These are phyloP conservation scores for Adiantum capillusveneris DNA, from an alignment of 75 land plant genomes.

Conservation along the genomic window DNA sequence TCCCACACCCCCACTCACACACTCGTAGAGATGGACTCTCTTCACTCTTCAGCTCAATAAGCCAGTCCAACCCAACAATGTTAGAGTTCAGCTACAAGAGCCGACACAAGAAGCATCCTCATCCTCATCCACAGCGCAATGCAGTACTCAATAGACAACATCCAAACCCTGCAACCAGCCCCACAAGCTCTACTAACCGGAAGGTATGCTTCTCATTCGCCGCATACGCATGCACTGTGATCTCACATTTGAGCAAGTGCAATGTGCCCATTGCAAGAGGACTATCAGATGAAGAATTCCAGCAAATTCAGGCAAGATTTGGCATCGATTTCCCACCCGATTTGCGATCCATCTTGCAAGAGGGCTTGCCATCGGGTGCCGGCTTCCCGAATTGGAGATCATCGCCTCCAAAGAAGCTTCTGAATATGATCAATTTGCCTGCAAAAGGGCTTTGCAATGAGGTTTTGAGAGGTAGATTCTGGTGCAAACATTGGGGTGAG, in stretches of 20 bases:
- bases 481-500: slow-evolving; percentile 32
- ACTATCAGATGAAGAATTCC: slow-evolving; percentile 23
- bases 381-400: slow-evolving; percentile 39
- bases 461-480: slow-evolving; percentile 12
- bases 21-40: no score
- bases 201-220: slow-evolving; percentile 33
- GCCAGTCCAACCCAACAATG: no score
- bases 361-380: slow-evolving; percentile 23
- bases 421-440: slow-evolving; percentile 15
- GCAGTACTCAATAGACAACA: no score
- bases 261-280: slow-evolving; percentile 22
- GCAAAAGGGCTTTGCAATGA: slow-evolving; percentile 20
- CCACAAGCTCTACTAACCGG: slow-evolving; percentile 5
- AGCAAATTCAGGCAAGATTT: slow-evolving; percentile 13
- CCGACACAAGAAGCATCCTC: no score
- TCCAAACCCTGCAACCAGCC: no score
- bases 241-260: slow-evolving; percentile 16
- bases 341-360: slow-evolving; percentile 25
- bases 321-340: slow-evolving; percentile 29
- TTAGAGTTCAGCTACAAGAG: no score
- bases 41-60: no score
- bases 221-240: slow-evolving; percentile 23
- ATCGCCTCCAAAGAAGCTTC: slow-evolving; percentile 5
- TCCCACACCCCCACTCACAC: no score
- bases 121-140: no score